Evolutionary conservation across 2,329 filamentous ascomycete genomes (phyloP).

Genomic region (Monosporascus sp.): DNA sequence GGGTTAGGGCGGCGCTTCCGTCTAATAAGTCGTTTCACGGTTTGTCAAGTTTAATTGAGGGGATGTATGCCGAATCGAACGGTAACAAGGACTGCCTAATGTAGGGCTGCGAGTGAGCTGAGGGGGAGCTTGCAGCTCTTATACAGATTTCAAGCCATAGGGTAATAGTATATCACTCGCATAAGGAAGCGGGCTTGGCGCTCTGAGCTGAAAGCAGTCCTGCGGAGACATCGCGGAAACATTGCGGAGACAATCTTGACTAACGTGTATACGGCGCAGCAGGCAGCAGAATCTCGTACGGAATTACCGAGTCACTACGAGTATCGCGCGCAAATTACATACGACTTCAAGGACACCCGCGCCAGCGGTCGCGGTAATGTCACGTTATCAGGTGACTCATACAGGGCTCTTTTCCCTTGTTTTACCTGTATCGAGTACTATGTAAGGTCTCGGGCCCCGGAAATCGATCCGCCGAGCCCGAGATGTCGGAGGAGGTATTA

Average conservation of each 20-base stretch:
- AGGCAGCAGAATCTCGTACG: not conserved
- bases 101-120: too few species aligned
- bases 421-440: not conserved
- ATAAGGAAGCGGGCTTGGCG: too few species aligned
- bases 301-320: not conserved
- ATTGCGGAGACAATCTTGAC: too few species aligned
- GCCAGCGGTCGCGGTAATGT: not conserved
- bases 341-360: not conserved
- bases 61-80: not conserved
- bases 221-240: too few species aligned
- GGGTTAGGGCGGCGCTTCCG: not conserved
- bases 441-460: not conserved
- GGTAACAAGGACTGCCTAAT: too few species aligned
- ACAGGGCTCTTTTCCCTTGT: not conserved
- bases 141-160: too few species aligned
- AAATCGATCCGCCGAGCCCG: not conserved
- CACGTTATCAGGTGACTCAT: not conserved
- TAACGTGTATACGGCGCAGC: not conserved
- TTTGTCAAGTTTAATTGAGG: not conserved
- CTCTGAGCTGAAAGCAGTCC: too few species aligned
- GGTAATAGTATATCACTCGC: too few species aligned
- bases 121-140: too few species aligned
- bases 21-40: too few species aligned
- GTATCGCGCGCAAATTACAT: not conserved
- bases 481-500: not conserved